Conservation (phyloP, 2,329 filamentous ascomycete species). For the Monilinia aucupariae region DNA sequence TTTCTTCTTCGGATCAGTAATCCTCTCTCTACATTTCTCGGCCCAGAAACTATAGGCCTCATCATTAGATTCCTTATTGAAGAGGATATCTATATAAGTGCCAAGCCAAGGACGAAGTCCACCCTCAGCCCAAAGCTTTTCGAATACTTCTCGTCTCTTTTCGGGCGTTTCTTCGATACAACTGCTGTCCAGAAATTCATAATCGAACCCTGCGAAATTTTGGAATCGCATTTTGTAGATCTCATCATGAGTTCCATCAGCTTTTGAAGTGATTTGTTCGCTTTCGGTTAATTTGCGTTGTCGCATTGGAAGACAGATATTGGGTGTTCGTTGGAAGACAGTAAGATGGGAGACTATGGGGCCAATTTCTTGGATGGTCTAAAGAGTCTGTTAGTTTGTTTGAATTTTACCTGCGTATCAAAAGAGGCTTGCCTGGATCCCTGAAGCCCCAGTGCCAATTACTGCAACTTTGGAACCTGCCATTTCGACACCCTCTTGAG, state of each 20-base stretch:
- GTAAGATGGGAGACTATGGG: constrained; percentile 38
- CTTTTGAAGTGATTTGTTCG: constrained; percentile 42
- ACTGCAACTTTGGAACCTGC: constrained; percentile 47
- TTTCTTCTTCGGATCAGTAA: constrained; percentile 33
- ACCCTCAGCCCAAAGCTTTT: constrained; percentile 42
- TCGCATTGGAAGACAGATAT: constrained; percentile 53
- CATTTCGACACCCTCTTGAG: not conserved
- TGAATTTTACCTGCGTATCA: not conserved
- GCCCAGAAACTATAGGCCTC: constrained; percentile 46
- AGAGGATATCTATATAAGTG: constrained; percentile 44
- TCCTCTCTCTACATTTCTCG: constrained; percentile 40
- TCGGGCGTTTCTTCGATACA: constrained; percentile 41
- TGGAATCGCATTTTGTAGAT: constrained; percentile 43
- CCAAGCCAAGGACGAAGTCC: constrained; percentile 44
- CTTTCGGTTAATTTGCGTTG: constrained; percentile 40
- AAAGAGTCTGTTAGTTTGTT: not conserved
- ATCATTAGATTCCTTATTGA: constrained; percentile 41
- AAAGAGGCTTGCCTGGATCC: constrained; percentile 21
- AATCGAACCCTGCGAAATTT: constrained; percentile 48
- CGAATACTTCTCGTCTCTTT: constrained; percentile 41
- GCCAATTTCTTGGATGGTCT: constrained; percentile 29
- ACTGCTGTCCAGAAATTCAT: constrained; percentile 43
- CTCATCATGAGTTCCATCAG: constrained; percentile 36
- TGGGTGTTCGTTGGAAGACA: constrained; percentile 55
- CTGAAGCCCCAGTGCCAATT: constrained; percentile 43